These are phyloP conservation scores for Juglanconis sp. DNA, from an alignment of 2,329 filamentous ascomycete genomes.

Conservation along the genomic window DNA sequence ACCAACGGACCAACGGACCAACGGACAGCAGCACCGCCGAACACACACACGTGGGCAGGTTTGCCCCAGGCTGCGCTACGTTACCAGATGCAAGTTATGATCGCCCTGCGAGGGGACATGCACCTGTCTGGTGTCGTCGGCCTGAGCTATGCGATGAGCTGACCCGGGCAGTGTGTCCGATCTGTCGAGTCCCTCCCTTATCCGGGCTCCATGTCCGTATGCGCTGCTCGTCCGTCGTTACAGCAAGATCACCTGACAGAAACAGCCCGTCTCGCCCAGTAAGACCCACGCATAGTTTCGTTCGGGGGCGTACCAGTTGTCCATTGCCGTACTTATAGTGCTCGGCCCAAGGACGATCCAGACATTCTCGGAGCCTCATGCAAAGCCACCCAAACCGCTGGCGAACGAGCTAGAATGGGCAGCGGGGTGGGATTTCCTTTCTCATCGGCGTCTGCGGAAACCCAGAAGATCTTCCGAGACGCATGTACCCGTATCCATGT, in stretches of 20 bases:
- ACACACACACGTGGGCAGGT: conserved; percentile 11
- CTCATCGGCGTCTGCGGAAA: neutral
- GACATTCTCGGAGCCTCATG: neutral
- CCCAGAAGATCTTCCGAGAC: conserved; percentile 1
- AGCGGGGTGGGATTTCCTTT: neutral
- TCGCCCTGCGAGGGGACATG: neutral
- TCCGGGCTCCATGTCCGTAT: neutral
- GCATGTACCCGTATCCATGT: conserved; percentile 11
- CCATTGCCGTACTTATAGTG: neutral
- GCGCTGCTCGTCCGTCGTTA: neutral
- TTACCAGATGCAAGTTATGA: neutral
- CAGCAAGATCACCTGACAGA: neutral
- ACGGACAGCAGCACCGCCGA: conserved; percentile 1
- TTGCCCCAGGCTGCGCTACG: conserved; percentile 3
- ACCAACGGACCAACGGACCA: no score
- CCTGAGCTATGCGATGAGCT: conserved; percentile 10
- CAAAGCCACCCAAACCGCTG: neutral
- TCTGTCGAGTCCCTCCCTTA: neutral
- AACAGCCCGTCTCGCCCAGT: no score
- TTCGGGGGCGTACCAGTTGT: no score
- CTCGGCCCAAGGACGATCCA: neutral
- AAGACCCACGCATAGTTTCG: no score
- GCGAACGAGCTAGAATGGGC: neutral
- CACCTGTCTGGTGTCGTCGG: neutral
- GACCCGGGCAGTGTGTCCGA: neutral